Percentiles rank a stretch among this genome's conserved stretches.
Conservation (phyloP, 768 basidiomycete species). For the Mycena floridula region DNA sequence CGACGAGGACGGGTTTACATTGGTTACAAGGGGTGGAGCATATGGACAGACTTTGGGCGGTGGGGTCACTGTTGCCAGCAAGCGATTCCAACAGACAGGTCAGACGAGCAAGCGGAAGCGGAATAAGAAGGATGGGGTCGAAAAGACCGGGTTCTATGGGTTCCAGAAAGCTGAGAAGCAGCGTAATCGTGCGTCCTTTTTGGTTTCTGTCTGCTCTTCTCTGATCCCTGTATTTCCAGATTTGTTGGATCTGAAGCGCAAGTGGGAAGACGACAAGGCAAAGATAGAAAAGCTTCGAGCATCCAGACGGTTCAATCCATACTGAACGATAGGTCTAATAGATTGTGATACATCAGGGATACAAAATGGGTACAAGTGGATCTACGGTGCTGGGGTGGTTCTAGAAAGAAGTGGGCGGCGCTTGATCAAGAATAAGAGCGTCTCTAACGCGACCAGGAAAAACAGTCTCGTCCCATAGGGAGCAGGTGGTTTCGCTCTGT, state of each 20-base stretch:
- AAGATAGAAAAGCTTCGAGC: constrained; percentile 78
- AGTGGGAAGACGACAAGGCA: constrained; percentile 86
- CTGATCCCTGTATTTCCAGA: constrained; percentile 39
- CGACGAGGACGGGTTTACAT: constrained; percentile 92
- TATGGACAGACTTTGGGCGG: constrained; percentile 88
- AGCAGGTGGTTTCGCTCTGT: too few relatives aligned
- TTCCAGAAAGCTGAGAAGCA: constrained; percentile 92
- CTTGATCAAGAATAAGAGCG: too few relatives aligned
- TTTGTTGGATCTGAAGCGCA: constrained; percentile 67
- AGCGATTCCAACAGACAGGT: constrained; percentile 58
- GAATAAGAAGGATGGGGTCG: constrained; percentile 55
- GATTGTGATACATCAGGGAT: too few relatives aligned
- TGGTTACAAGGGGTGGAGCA: constrained; percentile 88
- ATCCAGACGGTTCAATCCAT: constrained; percentile 81
- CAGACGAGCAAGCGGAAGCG: constrained; percentile 39
- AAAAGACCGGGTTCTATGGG: constrained; percentile 77
- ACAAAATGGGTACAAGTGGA: too few relatives aligned
- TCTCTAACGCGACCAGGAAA: too few relatives aligned
- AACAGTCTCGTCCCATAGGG: too few relatives aligned
- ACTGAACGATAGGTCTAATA: too few relatives aligned
- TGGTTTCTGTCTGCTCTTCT: constrained; percentile 1
- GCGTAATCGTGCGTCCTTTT: constrained; percentile 52
- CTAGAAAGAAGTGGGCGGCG: too few relatives aligned
- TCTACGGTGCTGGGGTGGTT: too few relatives aligned
- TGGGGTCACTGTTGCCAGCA: constrained; percentile 59